Evolutionary conservation across 192 early-diverging fungal genomes (phyloP), one percentile per base, ranked within the genome.

Genomic region (Spizellomyces punctatus): DNA sequence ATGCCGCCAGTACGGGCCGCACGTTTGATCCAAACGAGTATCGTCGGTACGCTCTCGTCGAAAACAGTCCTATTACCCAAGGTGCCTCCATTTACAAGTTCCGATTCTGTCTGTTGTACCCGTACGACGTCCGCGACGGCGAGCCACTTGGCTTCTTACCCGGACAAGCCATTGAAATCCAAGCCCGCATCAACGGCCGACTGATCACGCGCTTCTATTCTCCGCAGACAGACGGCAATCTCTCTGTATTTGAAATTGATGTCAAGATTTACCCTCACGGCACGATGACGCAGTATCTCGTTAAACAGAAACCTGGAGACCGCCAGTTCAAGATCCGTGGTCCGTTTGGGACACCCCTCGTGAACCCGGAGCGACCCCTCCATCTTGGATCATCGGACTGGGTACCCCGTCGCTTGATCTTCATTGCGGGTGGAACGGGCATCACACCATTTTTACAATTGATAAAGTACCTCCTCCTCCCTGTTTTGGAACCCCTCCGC

Each of bases 311-410:
- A 58, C 67, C 73, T 21, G 81, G 78, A 4, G 81, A 82, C 48
- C 10, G 71, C 0, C 81, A 82, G 55, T 70, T 78, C 69, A 80
- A 79, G 72, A 74, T 82, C 55, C 73, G 81, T 17, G 81, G 81
- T 27, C 78, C 81, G 45, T 77, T 82, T 69, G 81, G 81, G 19
- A 36, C 62, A 6, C 62, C 75, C 5, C 43, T 80, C 6, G 64
- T 79, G 10, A 10, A 59, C 9, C 81, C 81, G 0, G 46, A 21
- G 9, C 19, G 66, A 16, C 65, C 57, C 44, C 59, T 76, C 57
- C 36, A 46, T 9, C 49, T 57, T 5, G 54, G 46, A 45, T 19
- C 42, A 46, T 19, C 60, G 12, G 61, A 64, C 8, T 65, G 63
- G 63, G 46, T 73, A 3, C 65, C 65, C 16, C 67, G 42, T 42